Base-by-base conservation (phyloP, 2,329 filamentous ascomycete species). In the Alternaria incomplexa region DNA sequence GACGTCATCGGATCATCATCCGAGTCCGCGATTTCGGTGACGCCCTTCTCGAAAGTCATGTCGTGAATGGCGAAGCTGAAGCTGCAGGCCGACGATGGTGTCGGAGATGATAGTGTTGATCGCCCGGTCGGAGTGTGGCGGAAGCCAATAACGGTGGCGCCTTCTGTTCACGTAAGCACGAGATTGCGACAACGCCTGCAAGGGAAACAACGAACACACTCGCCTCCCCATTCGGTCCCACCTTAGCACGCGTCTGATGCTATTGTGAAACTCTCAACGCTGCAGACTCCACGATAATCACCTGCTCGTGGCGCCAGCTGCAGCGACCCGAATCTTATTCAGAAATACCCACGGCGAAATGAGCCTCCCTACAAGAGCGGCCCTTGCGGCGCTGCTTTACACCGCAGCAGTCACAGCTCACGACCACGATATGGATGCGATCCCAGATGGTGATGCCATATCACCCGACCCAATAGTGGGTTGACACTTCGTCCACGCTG, bases 371-470 rank as follows among this genome's bases (percentile, higher is more conserved):
- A 57, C 53, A 56, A 55, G 52, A 59, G 66, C 62, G 36, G 71
- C 71, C 28, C 48, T 69, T 25, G 66, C 61, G 56, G 66, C 67
- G 55, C 57, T 75, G 44, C 64, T 80, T 23, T 68, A 74, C 63
- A 72, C 70, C 64, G 65, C 73, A 44, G 66, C 70, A 28, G 69
- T 61, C 45, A 63, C 36, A 13, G 79, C 78, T 55, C 81, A 83
- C 67, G 81, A 82, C 45, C 80, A 83, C 68, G 70, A 81, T 58
- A 74, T 73, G 61, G 74, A 80, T 44, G 77, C 77, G 25, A 81
- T 82, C 20, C 67, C 72, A 36, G 77, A 81, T 30, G 81, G 80
- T 10, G 62, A 77, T n/a, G 72, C 63, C 26, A 66, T 81, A 28
- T 83, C 73, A 47, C 66, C 70, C 20, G 74, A 78, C 57, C 77